Evolutionary conservation across 2,329 filamentous ascomycete genomes (phyloP), one percentile per base, ranked within the genome.

Genomic region (Fusarium miscanthi): DNA sequence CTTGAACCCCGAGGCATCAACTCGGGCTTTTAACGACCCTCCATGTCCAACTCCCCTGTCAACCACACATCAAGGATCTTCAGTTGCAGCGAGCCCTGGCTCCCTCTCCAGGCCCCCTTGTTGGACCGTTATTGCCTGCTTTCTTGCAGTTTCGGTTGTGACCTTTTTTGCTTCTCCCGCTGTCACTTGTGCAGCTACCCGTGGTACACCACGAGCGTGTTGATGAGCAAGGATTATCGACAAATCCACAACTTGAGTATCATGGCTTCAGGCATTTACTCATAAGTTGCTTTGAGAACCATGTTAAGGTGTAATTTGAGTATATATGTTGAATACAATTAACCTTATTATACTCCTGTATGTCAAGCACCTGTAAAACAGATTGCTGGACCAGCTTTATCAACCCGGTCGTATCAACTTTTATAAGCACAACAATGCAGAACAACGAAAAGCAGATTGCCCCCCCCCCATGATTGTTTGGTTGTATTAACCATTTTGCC

Each of bases 121-220:
- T 57, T 53, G 56, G 58, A 53, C 52, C 56, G 56, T 60, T 56
- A 62, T 53, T 59, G 43, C 38, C 64, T 63, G 49, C 61, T 62
- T 59, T 66, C 30, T 51, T 69, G 63, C 52, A 45, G 48, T 48
- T 49, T 67, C 62, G 61, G 49, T 63, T 74, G 66, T 69, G 54
- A 48, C 46, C 31, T 63, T 65, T 67, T 59, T 76, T 76, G 70
- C 73, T 76, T 76, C 68, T 75, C 71, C 62, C 67, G 70, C 74
- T 73, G 66, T 66, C 70, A 72, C 59, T 75, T 62, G 53, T 63
- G 58, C 70, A 66, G 46, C 60, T 63, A 72, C 40, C 54, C 21
- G 48, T 56, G 41, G 51, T 52, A 52, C 49, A 16, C 27, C 9
- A 41, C 43, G 46, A 48, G 27, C 42, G 35, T 11, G 31, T 42